Conservation (phyloP, 2,329 filamentous ascomycete species). For the Mycosphaerelloides madeirae region DNA sequence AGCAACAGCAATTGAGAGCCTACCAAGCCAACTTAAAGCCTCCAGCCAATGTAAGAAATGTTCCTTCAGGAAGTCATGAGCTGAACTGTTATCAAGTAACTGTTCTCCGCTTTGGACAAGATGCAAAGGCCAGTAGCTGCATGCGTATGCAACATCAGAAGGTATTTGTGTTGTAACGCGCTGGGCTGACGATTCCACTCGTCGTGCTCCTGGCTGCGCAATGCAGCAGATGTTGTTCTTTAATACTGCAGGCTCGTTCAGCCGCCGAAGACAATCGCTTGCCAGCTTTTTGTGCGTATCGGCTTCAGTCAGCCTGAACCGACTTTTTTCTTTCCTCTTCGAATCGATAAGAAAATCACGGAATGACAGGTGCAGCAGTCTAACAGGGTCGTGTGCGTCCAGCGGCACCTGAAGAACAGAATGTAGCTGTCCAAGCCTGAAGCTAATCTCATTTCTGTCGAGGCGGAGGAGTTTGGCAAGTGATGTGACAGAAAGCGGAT, state of each 20-base stretch:
- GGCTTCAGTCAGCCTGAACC: conserved; percentile 17
- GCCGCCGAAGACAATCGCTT: no score
- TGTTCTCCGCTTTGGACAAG: conserved; percentile 30
- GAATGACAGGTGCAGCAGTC: conserved; percentile 26
- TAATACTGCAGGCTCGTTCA: no score
- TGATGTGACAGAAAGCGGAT: conserved; percentile 17
- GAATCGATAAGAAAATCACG: conserved; percentile 26
- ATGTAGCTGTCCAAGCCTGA: no score
- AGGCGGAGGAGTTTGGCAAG: conserved; percentile 19
- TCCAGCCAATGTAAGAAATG: no score
- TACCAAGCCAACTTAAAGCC: conserved; percentile 37
- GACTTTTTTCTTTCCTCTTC: background rate
- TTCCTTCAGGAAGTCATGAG: conserved; percentile 34
- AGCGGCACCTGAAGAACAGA: no score
- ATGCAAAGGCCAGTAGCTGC: no score
- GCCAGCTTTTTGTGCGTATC: conserved; percentile 12
- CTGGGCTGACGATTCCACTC: no score
- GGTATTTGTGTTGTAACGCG: conserved; percentile 25
- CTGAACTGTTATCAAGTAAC: conserved; percentile 26
- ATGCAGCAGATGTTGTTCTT: no score
- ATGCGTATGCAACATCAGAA: conserved; percentile 38
- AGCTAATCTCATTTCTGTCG: conserved; percentile 7
- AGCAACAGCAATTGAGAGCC: conserved; percentile 19
- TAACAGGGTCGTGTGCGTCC: conserved; percentile 15
- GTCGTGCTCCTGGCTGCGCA: no score